Conservation (phyloP, 176 grass and related monocot genomes). For the Carex scoparia region DNA sequence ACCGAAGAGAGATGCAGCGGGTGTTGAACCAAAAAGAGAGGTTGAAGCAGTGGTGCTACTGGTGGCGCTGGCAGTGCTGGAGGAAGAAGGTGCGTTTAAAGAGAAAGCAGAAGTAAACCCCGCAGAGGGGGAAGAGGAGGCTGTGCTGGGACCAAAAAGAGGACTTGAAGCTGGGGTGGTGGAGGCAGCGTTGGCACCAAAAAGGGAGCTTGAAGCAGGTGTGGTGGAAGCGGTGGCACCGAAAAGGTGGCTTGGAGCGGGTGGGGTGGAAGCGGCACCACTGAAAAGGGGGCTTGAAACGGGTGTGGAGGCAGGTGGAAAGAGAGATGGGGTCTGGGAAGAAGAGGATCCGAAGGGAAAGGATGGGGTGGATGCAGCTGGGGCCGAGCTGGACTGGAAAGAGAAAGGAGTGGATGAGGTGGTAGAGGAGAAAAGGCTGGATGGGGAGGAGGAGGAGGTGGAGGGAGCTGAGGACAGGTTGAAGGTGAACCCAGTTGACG, state of each 20-base stretch:
- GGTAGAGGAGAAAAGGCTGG: conserved; percentile 4
- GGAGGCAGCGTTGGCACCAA: conserved; percentile 30
- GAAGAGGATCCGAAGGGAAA: conserved; percentile 24
- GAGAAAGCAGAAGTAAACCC: conserved; percentile 36
- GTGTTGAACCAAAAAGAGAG: not conserved
- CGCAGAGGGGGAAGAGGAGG: conserved; percentile 35
- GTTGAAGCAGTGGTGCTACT: conserved; percentile 13
- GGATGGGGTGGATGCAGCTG: conserved; percentile 22
- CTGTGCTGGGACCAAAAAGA: conserved; percentile 21
- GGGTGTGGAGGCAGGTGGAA: conserved; percentile 30
- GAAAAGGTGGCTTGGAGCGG: conserved; percentile 22
- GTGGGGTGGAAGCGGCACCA: not conserved
- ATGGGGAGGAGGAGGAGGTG: conserved; percentile 9
- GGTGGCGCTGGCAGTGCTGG: conserved; percentile 16
- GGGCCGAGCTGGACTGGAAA: conserved; percentile 32
- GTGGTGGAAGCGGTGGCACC: conserved; percentile 28
- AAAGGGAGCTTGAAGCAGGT: conserved; percentile 23
- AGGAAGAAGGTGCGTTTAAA: conserved; percentile 22
- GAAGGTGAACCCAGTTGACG: not conserved
- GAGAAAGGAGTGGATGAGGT: conserved; percentile 14
- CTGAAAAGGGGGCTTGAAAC: conserved; percentile 24
- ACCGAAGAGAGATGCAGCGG: conserved; percentile 13
- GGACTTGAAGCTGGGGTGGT: conserved; percentile 31
- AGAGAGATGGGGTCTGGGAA: conserved; percentile 21
- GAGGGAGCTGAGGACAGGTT: not conserved